Evolutionary conservation across 2,329 filamentous ascomycete species (phyloP).

Genomic region (Talaromyces pinophilus): DNA sequence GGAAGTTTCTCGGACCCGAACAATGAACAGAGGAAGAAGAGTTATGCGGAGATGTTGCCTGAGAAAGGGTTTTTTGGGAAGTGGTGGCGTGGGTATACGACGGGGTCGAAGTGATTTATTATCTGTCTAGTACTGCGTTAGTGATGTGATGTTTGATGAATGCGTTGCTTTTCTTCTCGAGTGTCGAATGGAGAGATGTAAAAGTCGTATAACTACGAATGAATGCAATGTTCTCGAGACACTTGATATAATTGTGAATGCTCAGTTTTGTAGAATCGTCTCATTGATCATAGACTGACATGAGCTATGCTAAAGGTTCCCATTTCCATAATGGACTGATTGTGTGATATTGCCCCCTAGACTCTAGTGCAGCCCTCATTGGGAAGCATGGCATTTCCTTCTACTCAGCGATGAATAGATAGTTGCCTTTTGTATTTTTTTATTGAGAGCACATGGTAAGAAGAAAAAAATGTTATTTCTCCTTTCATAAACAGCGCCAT

Average conservation of each 20-base stretch:
- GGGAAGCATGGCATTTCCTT: constrained; percentile 3
- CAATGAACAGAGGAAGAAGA: constrained; percentile 43
- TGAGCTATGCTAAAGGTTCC: constrained; percentile 14
- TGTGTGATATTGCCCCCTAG: constrained; percentile 14
- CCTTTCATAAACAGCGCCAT: constrained; percentile 34
- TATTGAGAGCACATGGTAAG: constrained; percentile 20
- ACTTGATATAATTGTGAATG: not conserved
- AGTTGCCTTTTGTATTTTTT: constrained; percentile 30
- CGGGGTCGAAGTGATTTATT: constrained; percentile 26
- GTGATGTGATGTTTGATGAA: not conserved
- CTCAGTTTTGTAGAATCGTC: not conserved
- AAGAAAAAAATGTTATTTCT: constrained; percentile 27
- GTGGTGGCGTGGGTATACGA: constrained; percentile 47
- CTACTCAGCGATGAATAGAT: not conserved
- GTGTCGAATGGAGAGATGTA: not conserved
- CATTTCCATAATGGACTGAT: constrained; percentile 2
- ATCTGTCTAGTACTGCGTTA: not conserved
- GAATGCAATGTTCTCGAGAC: not conserved
- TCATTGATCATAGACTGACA: constrained; percentile 18
- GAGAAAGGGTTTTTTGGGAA: constrained; percentile 40
- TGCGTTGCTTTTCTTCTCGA: not conserved
- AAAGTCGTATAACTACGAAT: not conserved
- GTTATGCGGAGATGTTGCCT: constrained; percentile 46
- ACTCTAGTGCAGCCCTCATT: constrained; percentile 14
- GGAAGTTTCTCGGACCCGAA: constrained; percentile 14